A percentile compares a stretch with the other conserved stretches of the same genome.
phyloP scores from a whole-genome alignment of 2,329 filamentous ascomycete species.

The Aspergillus sclerotialis region DNA sequence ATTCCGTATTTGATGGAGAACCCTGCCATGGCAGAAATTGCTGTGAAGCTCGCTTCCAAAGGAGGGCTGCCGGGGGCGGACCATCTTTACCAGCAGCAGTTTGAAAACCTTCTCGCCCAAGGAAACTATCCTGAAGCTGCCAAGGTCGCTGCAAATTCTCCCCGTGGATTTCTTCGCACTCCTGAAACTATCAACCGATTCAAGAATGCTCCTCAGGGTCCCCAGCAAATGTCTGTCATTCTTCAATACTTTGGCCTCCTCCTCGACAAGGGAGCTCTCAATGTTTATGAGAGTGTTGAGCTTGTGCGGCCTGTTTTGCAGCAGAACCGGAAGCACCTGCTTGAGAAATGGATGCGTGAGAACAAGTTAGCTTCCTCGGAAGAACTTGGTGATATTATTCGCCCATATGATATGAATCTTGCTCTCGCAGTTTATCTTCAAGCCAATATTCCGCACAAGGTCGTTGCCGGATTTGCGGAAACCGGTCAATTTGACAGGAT shows the following conservation, averaged over 20 bases:
- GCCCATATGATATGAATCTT: constrained; percentile 79
- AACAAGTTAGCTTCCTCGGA: constrained; percentile 95
- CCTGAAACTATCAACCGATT: constrained; percentile 93
- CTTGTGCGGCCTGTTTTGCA: constrained; percentile 85
- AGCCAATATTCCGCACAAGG: constrained; percentile 86
- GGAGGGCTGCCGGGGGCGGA: constrained; percentile 92
- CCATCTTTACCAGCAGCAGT: constrained; percentile 84
- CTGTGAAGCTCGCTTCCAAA: constrained; percentile 91
- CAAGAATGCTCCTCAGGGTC: constrained; percentile 70
- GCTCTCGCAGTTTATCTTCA: constrained; percentile 85
- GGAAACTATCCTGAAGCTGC: constrained; percentile 84
- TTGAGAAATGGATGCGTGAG: constrained; percentile 97
- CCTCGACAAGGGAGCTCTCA: constrained; percentile 87
- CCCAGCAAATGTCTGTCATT: constrained; percentile 79
- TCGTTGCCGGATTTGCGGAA: constrained; percentile 90
- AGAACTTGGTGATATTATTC: constrained; percentile 89
- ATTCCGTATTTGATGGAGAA: constrained; percentile 95
- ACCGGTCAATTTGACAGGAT: constrained; percentile 97
- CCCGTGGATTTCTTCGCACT: constrained; percentile 88
- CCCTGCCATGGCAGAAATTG: constrained; percentile 85
- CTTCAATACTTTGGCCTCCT: constrained; percentile 97
- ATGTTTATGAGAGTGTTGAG: constrained; percentile 90
- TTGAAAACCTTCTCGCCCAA: constrained; percentile 74
- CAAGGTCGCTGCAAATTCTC: constrained; percentile 94
- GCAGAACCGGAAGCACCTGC: constrained; percentile 88